Percentiles rank a stretch among this genome's conserved stretches.
Conservation (phyloP, 169 alveolate species). For the Plasmodium coatneyi region DNA sequence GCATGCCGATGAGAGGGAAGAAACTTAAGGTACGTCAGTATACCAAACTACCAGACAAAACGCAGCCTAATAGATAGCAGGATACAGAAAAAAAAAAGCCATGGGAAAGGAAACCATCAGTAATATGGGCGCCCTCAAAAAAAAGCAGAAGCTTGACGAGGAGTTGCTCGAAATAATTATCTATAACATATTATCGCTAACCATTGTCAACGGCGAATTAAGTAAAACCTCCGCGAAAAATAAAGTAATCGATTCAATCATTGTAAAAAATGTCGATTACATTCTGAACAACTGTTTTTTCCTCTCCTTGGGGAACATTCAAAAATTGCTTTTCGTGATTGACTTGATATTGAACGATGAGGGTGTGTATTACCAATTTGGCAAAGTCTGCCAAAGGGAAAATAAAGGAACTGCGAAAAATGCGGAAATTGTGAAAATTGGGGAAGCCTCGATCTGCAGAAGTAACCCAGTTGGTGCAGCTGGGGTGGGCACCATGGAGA, state of each 20-base stretch:
- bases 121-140: neutral
- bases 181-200: slow-evolving; percentile 39
- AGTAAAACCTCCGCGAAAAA: slow-evolving; percentile 36
- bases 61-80: neutral
- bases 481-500: neutral
- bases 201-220: slow-evolving; percentile 28
- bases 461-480: neutral
- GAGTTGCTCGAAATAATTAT: slow-evolving; percentile 43
- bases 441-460: neutral
- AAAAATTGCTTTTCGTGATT: slow-evolving; percentile 41
- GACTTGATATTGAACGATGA: slow-evolving; percentile 64
- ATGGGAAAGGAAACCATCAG: neutral
- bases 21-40: neutral
- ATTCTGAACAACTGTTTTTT: slow-evolving; percentile 31
- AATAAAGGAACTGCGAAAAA: neutral
- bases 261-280: slow-evolving; percentile 16
- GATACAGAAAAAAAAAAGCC: slow-evolving; percentile 1
- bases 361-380: slow-evolving; percentile 53
- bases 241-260: slow-evolving; percentile 43
- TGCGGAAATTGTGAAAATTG: neutral
- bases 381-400: neutral
- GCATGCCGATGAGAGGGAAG: neutral
- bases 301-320: slow-evolving; percentile 16
- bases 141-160: slow-evolving; percentile 24
- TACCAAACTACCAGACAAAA: neutral